Evolutionary conservation across 768 basidiomycete species (phyloP).

Genomic region (Zangia roseola): DNA sequence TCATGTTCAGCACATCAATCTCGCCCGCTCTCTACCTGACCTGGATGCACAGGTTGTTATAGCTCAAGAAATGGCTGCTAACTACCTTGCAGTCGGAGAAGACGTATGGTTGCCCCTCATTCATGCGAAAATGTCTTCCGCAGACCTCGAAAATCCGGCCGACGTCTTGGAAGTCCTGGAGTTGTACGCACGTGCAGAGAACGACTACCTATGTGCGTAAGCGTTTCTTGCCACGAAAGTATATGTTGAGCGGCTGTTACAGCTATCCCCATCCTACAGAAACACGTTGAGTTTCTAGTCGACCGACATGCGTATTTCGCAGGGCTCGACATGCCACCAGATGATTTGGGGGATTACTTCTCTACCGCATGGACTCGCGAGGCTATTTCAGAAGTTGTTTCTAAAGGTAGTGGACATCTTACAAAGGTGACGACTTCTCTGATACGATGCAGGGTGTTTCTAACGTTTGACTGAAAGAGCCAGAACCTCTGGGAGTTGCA

Average conservation of each 20-base stretch:
- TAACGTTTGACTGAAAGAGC: conserved; percentile 46
- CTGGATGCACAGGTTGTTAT: conserved; percentile 57
- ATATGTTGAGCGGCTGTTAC: conserved; percentile 20
- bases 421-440: conserved; percentile 47
- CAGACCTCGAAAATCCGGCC: conserved; percentile 50
- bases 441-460: conserved; percentile 5
- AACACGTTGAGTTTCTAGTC: conserved; percentile 62
- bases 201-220: conserved; percentile 77
- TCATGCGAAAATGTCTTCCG: conserved; percentile 47
- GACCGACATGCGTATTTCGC: conserved; percentile 37
- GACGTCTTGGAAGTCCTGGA: conserved; percentile 56
- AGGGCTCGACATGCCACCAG: conserved; percentile 41
- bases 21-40: conserved; percentile 50
- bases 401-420: conserved; percentile 59
- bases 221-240: conserved; percentile 4
- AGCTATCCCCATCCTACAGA: conserved; percentile 77
- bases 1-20: conserved; percentile 65
- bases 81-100: conserved; percentile 61
- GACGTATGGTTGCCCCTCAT: conserved; percentile 77
- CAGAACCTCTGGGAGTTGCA: conserved; percentile 68
- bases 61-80: conserved; percentile 66
- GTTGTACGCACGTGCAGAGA: conserved; percentile 64
- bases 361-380: conserved; percentile 59
- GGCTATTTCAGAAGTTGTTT: conserved; percentile 52
- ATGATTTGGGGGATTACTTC: conserved; percentile 57